Percentiles rank a stretch among this genome's conserved stretches.
Evolutionary conservation across 176 grass and related monocot species (phyloP).

Genomic region (Avena sativa): DNA sequence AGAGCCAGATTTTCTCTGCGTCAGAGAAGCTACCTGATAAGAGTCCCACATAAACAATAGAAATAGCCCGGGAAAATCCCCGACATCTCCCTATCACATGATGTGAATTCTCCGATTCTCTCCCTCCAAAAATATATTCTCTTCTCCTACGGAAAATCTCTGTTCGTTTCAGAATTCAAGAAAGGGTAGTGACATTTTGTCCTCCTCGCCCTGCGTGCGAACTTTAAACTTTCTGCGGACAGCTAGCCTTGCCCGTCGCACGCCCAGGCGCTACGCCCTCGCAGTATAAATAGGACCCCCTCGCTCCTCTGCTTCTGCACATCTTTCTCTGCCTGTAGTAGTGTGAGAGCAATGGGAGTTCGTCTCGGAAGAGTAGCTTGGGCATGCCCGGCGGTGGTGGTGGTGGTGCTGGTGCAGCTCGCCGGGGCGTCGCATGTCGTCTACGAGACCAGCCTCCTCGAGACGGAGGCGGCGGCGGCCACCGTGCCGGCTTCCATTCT

Average conservation of each 20-base stretch:
- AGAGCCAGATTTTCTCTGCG: neutral
- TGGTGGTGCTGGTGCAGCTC: constrained; percentile 40
- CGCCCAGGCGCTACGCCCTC: neutral
- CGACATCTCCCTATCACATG: neutral
- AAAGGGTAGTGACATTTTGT: neutral
- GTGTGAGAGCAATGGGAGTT: constrained; percentile 36
- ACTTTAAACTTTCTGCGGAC: neutral
- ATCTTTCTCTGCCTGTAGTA: neutral
- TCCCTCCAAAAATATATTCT: neutral
- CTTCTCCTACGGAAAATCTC: neutral
- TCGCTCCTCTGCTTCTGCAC: constrained; percentile 33
- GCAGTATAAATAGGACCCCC: constrained; percentile 51
- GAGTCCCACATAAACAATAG: neutral
- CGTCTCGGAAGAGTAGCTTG: constrained; percentile 13
- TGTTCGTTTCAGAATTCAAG: neutral
- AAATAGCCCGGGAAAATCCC: neutral
- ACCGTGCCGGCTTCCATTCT: constrained; percentile 56
- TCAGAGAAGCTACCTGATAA: constrained; percentile 32
- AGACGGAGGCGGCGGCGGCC: neutral
- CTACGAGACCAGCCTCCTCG: constrained; percentile 29
- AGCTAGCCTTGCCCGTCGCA: neutral
- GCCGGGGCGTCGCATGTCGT: constrained; percentile 62
- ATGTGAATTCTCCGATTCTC: neutral
- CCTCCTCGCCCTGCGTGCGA: neutral
- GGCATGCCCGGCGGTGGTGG: constrained; percentile 22